A percentile compares a stretch with the other conserved stretches of the same genome.
Evolutionary conservation across 1,284 basidiomycete species (phyloP).

Genomic region (Caloboletus firmus): DNA sequence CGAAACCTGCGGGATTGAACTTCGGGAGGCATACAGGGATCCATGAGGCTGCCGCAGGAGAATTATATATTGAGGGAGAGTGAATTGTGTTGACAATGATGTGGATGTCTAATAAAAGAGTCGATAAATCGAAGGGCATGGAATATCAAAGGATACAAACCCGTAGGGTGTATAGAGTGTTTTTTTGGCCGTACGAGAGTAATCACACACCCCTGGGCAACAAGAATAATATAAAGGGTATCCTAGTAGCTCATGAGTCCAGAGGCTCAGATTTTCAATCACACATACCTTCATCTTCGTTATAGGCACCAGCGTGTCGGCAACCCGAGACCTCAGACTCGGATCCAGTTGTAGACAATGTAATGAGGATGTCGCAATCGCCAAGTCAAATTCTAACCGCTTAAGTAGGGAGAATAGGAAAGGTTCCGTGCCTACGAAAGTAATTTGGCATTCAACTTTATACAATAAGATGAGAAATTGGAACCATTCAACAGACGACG

Average conservation of each 20-base stretch:
- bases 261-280: not conserved
- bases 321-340: constrained; percentile 65
- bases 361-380: constrained; percentile 78
- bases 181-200: constrained; percentile 88
- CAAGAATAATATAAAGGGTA: constrained; percentile 85
- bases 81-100: constrained; percentile 83
- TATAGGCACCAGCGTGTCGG: constrained; percentile 73
- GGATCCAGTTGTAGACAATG: constrained; percentile 79
- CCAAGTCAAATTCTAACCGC: constrained; percentile 75
- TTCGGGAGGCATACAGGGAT: constrained; percentile 95
- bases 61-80: constrained; percentile 64
- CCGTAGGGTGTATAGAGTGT: constrained; percentile 93
- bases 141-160: constrained; percentile 40
- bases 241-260: constrained; percentile 51
- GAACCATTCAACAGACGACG: constrained; percentile 79
- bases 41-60: constrained; percentile 84
- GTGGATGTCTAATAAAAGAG: constrained; percentile 65
- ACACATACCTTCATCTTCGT: constrained; percentile 72
- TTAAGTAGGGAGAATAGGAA: constrained; percentile 73
- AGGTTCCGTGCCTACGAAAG: constrained; percentile 69
- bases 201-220: constrained; percentile 78
- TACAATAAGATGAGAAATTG: not conserved
- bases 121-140: constrained; percentile 1
- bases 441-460: not conserved
- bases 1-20: constrained; percentile 88